Evolutionary conservation across 441 rosid genomes (phyloP), one percentile per base, ranked within the genome.

Genomic region (Eutrema salsugineum): DNA sequence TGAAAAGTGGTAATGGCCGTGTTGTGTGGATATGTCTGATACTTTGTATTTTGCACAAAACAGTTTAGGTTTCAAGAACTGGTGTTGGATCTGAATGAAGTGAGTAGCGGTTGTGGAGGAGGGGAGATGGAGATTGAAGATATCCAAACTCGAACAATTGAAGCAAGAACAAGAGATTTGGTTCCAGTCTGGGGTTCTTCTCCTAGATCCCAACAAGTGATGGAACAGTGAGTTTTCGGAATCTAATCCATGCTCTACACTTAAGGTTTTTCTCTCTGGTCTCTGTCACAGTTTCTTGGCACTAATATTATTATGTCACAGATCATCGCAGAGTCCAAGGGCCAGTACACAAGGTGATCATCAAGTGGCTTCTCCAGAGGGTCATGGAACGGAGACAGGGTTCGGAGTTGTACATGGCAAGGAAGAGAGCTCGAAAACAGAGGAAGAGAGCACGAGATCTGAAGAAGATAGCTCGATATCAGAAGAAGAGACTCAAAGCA

Each of bases 121-220:
- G 94, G 97, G 24, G 98, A 91, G 81, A 77, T 84, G 66, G 93
- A 89, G 79, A 77, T 94, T 39, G 92, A 85, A 81, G 85, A 73
- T 74, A 65, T 91, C 59, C 78, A 87, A 57, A 81, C 85, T 77
- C 79, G 81, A 56, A 80, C 77, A 30, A 76, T 88, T 30, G 98
- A 86, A 89, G 88, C 87, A 38, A 82, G 90, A 78, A 80, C 87
- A 61, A 89, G 83, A 82, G 70, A 83, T 75, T 77, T 91, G 79
- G 83, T 94, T 71, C 96, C 98, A 40, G 85, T 81, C 63, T 85
- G 82, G 64, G 88, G 93, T 72, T 54, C 74, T 47, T 60, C 78
- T 58, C 72, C 85, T 20, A 84, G 78, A 66, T 66, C 78, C 58
- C 86, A 76, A 47, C 79, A 78, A 75, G 80, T 80, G 53, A 84